These are phyloP conservation scores for Crithidia mellificae DNA, from an alignment of 208 protist genomes.

Conservation along the genomic window DNA sequence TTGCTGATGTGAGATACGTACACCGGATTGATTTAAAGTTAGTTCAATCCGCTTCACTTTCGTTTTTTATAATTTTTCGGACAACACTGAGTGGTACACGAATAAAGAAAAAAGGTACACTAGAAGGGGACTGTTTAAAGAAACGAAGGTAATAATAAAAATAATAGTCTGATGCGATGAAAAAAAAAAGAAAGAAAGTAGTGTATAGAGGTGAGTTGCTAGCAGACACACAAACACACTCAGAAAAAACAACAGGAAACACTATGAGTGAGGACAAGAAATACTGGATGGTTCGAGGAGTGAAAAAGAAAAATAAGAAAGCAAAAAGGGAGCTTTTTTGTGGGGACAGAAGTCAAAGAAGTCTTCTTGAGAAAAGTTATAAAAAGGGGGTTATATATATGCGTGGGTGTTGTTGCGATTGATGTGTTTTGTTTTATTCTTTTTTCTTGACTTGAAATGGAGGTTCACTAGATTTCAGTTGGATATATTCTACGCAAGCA, in stretches of 20 bases:
- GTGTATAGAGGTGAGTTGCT: background rate
- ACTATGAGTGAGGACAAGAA: background rate
- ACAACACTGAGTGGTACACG: too few species aligned
- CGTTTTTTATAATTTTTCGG: too few species aligned
- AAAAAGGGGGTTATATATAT: background rate
- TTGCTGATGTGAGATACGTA: too few species aligned
- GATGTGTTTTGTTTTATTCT: too few species aligned
- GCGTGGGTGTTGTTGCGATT: slow-evolving; percentile 2
- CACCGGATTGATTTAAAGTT: too few species aligned
- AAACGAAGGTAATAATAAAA: background rate
- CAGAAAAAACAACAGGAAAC: background rate
- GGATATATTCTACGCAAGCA: background rate
- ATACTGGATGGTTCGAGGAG: background rate
- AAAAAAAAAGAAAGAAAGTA: slow-evolving; percentile 1
- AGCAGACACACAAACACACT: background rate
- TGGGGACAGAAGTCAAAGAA: slow-evolving; percentile 3
- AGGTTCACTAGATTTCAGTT: too few species aligned
- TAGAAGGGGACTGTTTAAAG: background rate
- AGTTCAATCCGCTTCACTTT: too few species aligned
- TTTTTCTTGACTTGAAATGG: too few species aligned
- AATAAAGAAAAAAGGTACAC: too few species aligned
- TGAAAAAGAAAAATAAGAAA: background rate
- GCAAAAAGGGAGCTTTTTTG: background rate
- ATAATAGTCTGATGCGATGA: background rate
- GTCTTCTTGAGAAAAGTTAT: background rate